Evolutionary conservation across 352 stramenopile genomes (phyloP).

Genomic region (Phytopythium ostracodes): DNA sequence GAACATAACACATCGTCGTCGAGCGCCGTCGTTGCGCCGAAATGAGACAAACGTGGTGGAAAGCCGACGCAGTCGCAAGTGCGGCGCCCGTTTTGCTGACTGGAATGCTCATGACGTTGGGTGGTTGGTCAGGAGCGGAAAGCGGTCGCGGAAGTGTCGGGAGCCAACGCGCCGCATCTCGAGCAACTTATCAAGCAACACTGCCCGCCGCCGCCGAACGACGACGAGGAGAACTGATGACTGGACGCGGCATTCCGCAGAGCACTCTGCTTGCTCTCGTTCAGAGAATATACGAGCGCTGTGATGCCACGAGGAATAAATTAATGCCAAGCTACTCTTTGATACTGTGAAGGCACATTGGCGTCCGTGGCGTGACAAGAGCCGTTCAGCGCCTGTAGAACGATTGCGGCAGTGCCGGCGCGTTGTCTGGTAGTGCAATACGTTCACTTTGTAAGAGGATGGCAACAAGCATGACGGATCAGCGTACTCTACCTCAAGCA

Average conservation of each 20-base stretch:
- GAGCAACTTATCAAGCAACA: constrained; percentile 63
- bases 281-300: not conserved
- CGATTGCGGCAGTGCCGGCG: not conserved
- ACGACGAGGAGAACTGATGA: constrained; percentile 45
- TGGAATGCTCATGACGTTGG: not conserved
- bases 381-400: not conserved
- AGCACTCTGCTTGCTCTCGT: not conserved
- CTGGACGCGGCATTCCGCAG: not conserved
- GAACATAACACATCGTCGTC: constrained; percentile 2
- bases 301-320: not conserved
- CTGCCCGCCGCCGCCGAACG: constrained; percentile 38
- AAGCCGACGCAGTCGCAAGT: constrained; percentile 6
- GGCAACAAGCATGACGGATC: not conserved
- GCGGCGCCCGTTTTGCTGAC: not conserved
- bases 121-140: constrained; percentile 42
- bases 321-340: not conserved
- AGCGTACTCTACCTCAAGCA: constrained; percentile 1
- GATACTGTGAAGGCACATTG: not conserved
- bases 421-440: not conserved
- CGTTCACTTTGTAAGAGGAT: not conserved
- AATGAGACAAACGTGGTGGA: constrained; percentile 5
- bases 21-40: constrained; percentile 1
- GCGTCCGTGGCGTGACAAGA: not conserved
- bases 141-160: constrained; percentile 48
- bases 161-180: constrained; percentile 56